A percentile compares a stretch with the other conserved stretches of the same genome.
Evolutionary conservation across 352 stramenopile species (phyloP).

Genomic region (Globisporangium emineosum): DNA sequence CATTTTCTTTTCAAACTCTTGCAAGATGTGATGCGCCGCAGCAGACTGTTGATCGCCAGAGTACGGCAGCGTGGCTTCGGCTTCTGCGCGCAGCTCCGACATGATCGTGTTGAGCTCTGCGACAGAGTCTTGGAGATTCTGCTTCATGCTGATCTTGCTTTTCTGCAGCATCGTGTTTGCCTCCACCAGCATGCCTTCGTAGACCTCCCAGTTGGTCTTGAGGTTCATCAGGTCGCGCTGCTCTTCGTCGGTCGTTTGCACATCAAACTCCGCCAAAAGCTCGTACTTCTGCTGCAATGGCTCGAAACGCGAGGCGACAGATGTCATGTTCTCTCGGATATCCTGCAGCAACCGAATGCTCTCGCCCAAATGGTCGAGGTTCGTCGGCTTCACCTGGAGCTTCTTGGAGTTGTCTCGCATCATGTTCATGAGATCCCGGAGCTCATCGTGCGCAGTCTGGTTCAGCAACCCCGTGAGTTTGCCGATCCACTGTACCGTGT

Average conservation of each 20-base stretch:
- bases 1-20: conserved; percentile 90
- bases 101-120: conserved; percentile 84
- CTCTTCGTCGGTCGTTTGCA: conserved; percentile 87
- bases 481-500: conserved; percentile 92
- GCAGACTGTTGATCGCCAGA: conserved; percentile 57
- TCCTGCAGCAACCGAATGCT: conserved; percentile 89
- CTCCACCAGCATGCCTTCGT: conserved; percentile 81
- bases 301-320: conserved; percentile 77
- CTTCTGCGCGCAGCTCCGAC: conserved; percentile 73
- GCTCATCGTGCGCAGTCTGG: conserved; percentile 86
- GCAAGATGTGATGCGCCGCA: conserved; percentile 55
- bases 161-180: conserved; percentile 90
- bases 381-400: conserved; percentile 78
- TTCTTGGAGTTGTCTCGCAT: conserved; percentile 88
- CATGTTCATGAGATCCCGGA: conserved; percentile 84
- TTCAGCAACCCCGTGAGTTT: conserved; percentile 92
- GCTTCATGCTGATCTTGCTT: conserved; percentile 94
- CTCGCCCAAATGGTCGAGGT: conserved; percentile 90
- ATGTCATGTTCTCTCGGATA: conserved; percentile 75
- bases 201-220: conserved; percentile 77
- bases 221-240: conserved; percentile 68
- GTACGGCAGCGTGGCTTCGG: conserved; percentile 75
- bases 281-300: conserved; percentile 87
- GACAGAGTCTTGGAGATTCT: conserved; percentile 91
- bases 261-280: conserved; percentile 84